These are phyloP conservation scores for Lycium ferocissimum DNA, from an alignment of 257 asterid species.

Conservation along the genomic window DNA sequence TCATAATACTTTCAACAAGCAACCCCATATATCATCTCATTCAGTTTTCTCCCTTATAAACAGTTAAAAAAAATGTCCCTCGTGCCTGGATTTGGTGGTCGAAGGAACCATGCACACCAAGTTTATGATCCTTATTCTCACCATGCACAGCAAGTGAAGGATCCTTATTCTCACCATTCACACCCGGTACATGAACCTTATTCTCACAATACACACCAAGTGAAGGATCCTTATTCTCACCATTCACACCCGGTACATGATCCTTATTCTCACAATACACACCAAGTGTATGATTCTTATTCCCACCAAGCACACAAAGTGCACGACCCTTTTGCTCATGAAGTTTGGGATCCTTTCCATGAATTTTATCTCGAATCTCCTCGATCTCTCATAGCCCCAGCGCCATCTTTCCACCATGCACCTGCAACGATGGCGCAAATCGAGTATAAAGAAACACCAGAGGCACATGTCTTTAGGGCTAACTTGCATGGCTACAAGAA, in stretches of 20 bases:
- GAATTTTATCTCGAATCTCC: neutral
- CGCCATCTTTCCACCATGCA: neutral
- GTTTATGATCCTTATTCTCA: slow-evolving; percentile 23
- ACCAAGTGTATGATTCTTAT: neutral
- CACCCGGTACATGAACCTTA: neutral
- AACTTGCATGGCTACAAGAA: slow-evolving; percentile 48
- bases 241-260: neutral
- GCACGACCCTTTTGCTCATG: slow-evolving; percentile 35
- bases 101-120: slow-evolving; percentile 33
- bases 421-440: neutral
- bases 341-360: slow-evolving; percentile 33
- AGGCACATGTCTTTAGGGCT: slow-evolving; percentile 42
- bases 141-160: neutral
- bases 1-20: slow-evolving; percentile 2
- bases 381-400: neutral
- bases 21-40: neutral
- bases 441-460: slow-evolving; percentile 51
- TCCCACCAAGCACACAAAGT: neutral
- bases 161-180: slow-evolving; percentile 22
- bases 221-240: slow-evolving; percentile 29
- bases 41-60: neutral
- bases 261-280: neutral
- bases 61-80: slow-evolving; percentile 29
- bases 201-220: neutral
- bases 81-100: slow-evolving; percentile 30